Evolutionary conservation across 805 yeast genomes (phyloP).

Genomic region (Metschnikowia peoriensis): DNA sequence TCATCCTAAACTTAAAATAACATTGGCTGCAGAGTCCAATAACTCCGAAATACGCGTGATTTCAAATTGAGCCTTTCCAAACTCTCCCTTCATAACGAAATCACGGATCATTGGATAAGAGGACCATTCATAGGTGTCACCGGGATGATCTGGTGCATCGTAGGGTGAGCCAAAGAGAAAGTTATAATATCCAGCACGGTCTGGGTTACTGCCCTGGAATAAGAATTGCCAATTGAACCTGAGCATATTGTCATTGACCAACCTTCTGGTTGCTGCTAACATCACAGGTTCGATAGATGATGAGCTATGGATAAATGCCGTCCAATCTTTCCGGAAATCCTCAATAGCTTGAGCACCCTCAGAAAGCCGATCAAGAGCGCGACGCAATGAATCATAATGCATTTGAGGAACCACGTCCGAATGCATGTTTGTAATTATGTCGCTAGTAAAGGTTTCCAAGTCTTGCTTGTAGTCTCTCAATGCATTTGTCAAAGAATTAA

Average conservation of each 20-base stretch:
- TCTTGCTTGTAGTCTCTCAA: constrained; percentile 47
- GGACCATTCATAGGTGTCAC: constrained; percentile 48
- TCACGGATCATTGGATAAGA: constrained; percentile 80
- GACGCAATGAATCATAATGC: constrained; percentile 24
- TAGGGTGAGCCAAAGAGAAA: constrained; percentile 66
- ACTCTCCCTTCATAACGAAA: constrained; percentile 49
- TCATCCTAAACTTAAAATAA: background rate
- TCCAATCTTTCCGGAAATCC: constrained; percentile 66
- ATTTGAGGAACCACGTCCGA: constrained; percentile 18
- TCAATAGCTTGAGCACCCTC: constrained; percentile 45
- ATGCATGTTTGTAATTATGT: background rate
- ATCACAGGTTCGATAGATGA: constrained; percentile 71
- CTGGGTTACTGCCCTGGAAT: constrained; percentile 40
- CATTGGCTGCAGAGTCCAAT: constrained; percentile 2
- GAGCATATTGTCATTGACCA: constrained; percentile 71
- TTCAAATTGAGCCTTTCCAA: constrained; percentile 54
- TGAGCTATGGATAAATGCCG: constrained; percentile 32
- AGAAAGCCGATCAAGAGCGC: constrained; percentile 24
- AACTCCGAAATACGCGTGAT: constrained; percentile 22
- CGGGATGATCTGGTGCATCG: constrained; percentile 45
- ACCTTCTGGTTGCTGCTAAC: constrained; percentile 69
- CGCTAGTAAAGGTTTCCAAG: constrained; percentile 39
- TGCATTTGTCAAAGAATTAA: constrained; percentile 44
- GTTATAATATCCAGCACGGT: constrained; percentile 67
- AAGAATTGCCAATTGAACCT: constrained; percentile 55